Evolutionary conservation across 1,284 basidiomycete genomes (phyloP), one percentile per base, ranked within the genome.

Genomic region (Ceratobasidium sp.): DNA sequence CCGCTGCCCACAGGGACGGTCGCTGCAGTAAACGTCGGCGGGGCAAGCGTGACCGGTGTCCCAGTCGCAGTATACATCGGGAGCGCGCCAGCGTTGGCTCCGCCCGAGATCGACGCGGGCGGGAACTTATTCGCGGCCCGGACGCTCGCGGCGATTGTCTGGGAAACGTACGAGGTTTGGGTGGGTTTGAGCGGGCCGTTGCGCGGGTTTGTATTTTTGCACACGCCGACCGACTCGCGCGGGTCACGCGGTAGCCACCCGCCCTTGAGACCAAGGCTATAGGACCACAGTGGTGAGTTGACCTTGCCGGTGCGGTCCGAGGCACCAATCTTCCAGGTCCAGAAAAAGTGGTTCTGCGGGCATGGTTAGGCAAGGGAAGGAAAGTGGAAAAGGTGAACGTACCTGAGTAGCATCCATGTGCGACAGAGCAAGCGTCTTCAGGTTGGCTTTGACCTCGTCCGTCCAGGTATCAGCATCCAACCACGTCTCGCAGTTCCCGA

Each of bases 231-330:
- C 1, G 91, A 89, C n/a, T 82, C 82, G 77, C 95, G 88, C 29
- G 95, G 95, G 83, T 97, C 93, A 0, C 84, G 85, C 19, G 95
- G 94, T 78, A 96, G 91, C 90, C 91, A 97, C 13, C 95, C 95
- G 66, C 90, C 84, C 80, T 89, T 83, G 59, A 95, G 86, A 49
- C 95, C 95, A 77, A 95, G 91, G 80, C 90, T 84, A 85, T 96
- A 96, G 52, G 93, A 92, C 95, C 95, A 93, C 49, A 92, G 85
- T 25, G 94, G 93, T 1, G 92, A 84, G 81, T 89, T 86, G 11
- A 93, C 89, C 22, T 83, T 85, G 77, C 89, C 89, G 13, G 88
- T 85, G 4, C 86, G 85, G 1, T 88, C 83, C 25, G 85, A 93
- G 80, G 90, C 89, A 59, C 91, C 94, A 80, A 97, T 90, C 89